Percentiles rank a stretch among this genome's conserved stretches.
These are phyloP conservation scores for Dionaea muscipula DNA, from an alignment of 179 eudicot genomes.

Conservation along the genomic window DNA sequence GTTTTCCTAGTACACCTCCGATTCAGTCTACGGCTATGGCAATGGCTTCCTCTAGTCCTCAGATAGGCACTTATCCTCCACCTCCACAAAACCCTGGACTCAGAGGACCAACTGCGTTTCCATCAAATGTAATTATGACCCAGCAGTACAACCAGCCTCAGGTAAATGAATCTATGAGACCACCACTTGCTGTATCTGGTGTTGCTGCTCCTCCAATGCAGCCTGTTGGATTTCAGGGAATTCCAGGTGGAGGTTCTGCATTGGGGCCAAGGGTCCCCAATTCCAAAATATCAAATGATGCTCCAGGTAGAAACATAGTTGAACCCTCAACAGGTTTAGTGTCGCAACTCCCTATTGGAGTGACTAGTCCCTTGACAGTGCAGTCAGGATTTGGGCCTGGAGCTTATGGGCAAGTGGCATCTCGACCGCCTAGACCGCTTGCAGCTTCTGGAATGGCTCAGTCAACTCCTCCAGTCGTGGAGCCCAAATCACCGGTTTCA, in stretches of 20 bases:
- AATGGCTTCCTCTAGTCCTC: conserved; percentile 16
- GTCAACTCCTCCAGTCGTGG: conserved; percentile 11
- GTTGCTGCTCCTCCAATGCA: conserved; percentile 29
- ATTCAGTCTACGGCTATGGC: conserved; percentile 38
- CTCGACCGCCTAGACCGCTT: conserved; percentile 16
- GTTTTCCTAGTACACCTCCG: conserved; percentile 28
- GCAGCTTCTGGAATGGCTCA: conserved; percentile 5
- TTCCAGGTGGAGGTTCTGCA: conserved; percentile 24
- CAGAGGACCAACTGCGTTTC: conserved; percentile 32
- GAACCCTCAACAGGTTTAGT: conserved; percentile 10
- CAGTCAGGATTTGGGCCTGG: conserved; percentile 16
- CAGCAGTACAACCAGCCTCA: conserved; percentile 49
- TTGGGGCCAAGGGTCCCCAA: conserved; percentile 14
- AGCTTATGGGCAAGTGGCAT: conserved; percentile 9
- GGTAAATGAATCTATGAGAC: conserved; percentile 40
- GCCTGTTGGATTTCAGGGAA: conserved; percentile 37
- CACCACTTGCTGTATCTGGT: conserved; percentile 39
- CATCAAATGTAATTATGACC: conserved; percentile 30
- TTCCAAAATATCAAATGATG: conserved; percentile 9
- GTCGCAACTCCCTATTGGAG: conserved; percentile 10
- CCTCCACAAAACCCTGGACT: conserved; percentile 34
- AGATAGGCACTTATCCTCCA: conserved; percentile 17
- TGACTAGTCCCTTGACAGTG: conserved; percentile 9
- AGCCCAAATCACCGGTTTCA: conserved; percentile 16
- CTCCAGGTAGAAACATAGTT: conserved; percentile 12